Percentiles rank a stretch among this genome's conserved stretches.
These are phyloP conservation scores for Malus hybrid DNA, from an alignment of 331 rosid species.

Conservation along the genomic window DNA sequence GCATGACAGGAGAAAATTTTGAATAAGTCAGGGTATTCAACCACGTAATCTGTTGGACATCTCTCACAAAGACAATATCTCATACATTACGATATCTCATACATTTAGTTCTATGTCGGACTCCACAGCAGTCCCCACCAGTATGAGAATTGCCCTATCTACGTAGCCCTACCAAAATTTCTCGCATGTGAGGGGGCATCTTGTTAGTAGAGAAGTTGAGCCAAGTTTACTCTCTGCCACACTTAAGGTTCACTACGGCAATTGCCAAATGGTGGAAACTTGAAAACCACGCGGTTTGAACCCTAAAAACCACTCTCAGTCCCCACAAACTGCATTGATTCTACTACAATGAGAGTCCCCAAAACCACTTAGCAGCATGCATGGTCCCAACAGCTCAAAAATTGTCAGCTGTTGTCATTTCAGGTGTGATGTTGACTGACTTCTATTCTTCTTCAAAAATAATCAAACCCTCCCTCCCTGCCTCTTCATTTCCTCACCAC, in stretches of 20 bases:
- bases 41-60: too few species aligned
- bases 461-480: not conserved
- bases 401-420: constrained; percentile 22
- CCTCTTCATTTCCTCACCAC: constrained; percentile 32
- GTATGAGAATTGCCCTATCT: too few species aligned
- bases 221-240: not conserved
- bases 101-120: too few species aligned
- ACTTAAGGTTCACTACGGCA: not conserved
- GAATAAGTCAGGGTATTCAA: too few species aligned
- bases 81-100: too few species aligned
- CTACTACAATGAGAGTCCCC: constrained; percentile 15
- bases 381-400: constrained; percentile 47
- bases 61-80: too few species aligned
- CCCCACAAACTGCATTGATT: not conserved
- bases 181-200: too few species aligned
- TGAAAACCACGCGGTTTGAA: constrained; percentile 25
- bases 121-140: too few species aligned
- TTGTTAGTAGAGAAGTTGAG: not conserved
- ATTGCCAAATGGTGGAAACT: constrained; percentile 1
- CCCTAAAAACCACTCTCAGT: constrained; percentile 1
- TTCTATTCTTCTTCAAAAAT: constrained; percentile 47
- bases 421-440: constrained; percentile 47
- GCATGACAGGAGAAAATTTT: too few species aligned
- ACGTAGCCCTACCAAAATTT: too few species aligned
- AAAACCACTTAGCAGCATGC: constrained; percentile 18